Evolutionary conservation across 768 basidiomycete genomes (phyloP).

Genomic region (Candolleomyces aberdarensis): DNA sequence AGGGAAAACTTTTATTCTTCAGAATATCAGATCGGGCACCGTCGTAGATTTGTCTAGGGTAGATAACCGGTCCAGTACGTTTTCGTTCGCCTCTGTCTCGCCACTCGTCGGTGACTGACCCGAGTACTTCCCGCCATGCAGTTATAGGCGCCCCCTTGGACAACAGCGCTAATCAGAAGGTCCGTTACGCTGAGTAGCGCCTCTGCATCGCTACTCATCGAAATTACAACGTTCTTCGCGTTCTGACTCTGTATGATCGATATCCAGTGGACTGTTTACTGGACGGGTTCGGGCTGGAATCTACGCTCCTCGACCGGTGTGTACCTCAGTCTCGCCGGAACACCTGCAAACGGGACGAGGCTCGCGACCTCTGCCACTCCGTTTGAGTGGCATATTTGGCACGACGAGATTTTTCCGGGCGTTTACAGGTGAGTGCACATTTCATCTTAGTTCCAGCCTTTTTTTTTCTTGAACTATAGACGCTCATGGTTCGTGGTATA

Average conservation of each 20-base stretch:
- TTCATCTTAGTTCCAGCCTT: neutral
- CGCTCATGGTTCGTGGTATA: neutral
- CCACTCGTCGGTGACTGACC: neutral
- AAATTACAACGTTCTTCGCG: neutral
- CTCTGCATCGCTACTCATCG: slow-evolving; percentile 1
- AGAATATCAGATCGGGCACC: slow-evolving; percentile 50
- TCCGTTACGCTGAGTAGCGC: slow-evolving; percentile 15
- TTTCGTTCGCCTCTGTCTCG: slow-evolving; percentile 4
- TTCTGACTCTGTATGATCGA: too few relatives aligned
- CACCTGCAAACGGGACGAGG: slow-evolving; percentile 36
- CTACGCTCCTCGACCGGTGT: slow-evolving; percentile 41
- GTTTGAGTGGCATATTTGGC: slow-evolving; percentile 49
- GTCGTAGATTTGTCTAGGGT: slow-evolving; percentile 54
- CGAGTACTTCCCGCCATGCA: slow-evolving; percentile 13
- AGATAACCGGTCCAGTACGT: slow-evolving; percentile 45
- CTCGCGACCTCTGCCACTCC: slow-evolving; percentile 35
- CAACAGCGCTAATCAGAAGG: slow-evolving; percentile 47
- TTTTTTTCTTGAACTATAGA: neutral
- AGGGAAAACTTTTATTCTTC: slow-evolving; percentile 42
- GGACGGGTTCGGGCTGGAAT: slow-evolving; percentile 34
- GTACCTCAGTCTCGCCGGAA: slow-evolving; percentile 40
- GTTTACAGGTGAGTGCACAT: slow-evolving; percentile 38
- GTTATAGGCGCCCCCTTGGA: slow-evolving; percentile 49
- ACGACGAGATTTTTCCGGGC: slow-evolving; percentile 35
- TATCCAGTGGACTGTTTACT: slow-evolving; percentile 46